Evolutionary conservation across 805 yeast species (phyloP).

Genomic region (Candida nemodendra): DNA sequence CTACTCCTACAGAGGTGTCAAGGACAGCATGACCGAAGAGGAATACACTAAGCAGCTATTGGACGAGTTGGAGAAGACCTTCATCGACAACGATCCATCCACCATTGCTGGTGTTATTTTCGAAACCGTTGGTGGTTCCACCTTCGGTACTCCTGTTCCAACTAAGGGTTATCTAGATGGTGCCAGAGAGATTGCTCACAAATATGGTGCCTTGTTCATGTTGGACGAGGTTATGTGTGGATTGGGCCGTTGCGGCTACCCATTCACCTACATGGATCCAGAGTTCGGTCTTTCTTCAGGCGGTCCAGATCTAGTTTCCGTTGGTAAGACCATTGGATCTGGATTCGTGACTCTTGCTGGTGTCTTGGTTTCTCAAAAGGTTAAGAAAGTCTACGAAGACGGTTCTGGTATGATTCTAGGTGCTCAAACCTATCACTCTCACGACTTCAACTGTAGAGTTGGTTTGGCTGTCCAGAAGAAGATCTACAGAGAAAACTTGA

Average conservation of each 20-base stretch:
- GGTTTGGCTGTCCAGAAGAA: slow-evolving; percentile 47
- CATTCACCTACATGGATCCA: slow-evolving; percentile 42
- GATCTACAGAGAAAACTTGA: slow-evolving; percentile 31
- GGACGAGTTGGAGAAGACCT: slow-evolving; percentile 41
- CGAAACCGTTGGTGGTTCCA: slow-evolving; percentile 48
- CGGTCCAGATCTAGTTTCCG: slow-evolving; percentile 48
- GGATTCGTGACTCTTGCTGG: slow-evolving; percentile 53
- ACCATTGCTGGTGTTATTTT: slow-evolving; percentile 43
- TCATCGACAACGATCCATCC: slow-evolving; percentile 42
- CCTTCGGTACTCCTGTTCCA: slow-evolving; percentile 45
- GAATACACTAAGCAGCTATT: slow-evolving; percentile 39
- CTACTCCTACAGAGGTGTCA: slow-evolving; percentile 34
- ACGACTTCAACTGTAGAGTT: slow-evolving; percentile 46
- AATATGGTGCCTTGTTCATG: slow-evolving; percentile 49
- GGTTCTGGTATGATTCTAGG: slow-evolving; percentile 43
- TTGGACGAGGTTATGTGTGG: slow-evolving; percentile 62
- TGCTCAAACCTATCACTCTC: slow-evolving; percentile 53
- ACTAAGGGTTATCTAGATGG: slow-evolving; percentile 48
- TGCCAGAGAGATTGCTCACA: slow-evolving; percentile 45
- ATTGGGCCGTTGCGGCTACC: slow-evolving; percentile 48
- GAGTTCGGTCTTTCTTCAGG: slow-evolving; percentile 41
- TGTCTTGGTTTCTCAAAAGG: slow-evolving; percentile 40
- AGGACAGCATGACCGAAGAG: slow-evolving; percentile 37
- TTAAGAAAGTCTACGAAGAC: slow-evolving; percentile 35
- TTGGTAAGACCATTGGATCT: slow-evolving; percentile 49